Conservation (phyloP, 352 stramenopile genomes). For the Phytophthora macrochlamydospora region DNA sequence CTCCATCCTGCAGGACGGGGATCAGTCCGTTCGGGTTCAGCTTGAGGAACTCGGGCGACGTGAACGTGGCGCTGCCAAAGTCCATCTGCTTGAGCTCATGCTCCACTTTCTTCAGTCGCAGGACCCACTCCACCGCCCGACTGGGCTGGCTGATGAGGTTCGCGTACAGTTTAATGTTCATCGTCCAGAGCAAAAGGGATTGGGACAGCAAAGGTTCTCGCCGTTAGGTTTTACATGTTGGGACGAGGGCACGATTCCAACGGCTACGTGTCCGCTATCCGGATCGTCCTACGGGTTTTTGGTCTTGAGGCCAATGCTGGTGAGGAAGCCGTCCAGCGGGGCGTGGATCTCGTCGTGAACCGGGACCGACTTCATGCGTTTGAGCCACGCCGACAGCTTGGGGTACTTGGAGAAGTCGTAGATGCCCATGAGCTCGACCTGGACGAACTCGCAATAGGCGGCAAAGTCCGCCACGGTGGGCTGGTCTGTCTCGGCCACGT, state of each 20-base stretch:
- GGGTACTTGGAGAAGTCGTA: conserved; percentile 52
- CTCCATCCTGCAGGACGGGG: conserved; percentile 39
- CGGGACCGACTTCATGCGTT: conserved; percentile 58
- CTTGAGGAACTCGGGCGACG: conserved; percentile 33
- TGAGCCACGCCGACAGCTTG: conserved; percentile 50
- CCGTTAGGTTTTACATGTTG: background rate
- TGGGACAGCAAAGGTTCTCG: background rate
- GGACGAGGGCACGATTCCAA: background rate
- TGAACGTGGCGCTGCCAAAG: conserved; percentile 35
- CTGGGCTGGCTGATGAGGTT: conserved; percentile 48
- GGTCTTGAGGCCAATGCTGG: conserved; percentile 26
- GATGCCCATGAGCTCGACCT: conserved; percentile 46
- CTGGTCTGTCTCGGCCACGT: conserved; percentile 37
- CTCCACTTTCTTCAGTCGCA: conserved; percentile 44
- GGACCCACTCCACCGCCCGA: conserved; percentile 37
- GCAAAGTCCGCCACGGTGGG: conserved; percentile 41
- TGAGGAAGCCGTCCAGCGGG: conserved; percentile 29
- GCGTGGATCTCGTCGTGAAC: conserved; percentile 54
- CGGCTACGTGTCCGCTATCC: background rate
- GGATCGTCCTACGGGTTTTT: conserved; percentile 23
- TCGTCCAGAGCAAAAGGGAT: background rate
- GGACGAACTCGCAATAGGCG: conserved; percentile 49
- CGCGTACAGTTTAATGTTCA: conserved; percentile 40
- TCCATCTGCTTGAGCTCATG: conserved; percentile 33
- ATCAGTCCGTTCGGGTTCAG: conserved; percentile 45